Evolutionary conservation across 805 yeast genomes (phyloP).

Genomic region (Cyberlindnera maclurae): DNA sequence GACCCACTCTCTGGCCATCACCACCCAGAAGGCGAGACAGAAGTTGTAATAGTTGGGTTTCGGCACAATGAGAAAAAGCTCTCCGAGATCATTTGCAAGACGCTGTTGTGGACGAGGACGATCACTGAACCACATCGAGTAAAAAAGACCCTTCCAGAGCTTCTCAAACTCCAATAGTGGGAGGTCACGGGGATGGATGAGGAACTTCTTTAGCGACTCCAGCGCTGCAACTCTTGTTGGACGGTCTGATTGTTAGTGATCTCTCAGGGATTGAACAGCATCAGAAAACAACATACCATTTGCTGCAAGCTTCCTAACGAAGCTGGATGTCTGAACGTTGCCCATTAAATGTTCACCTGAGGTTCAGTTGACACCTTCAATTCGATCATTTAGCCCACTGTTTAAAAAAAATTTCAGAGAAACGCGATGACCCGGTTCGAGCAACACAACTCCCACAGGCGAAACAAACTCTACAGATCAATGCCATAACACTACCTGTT

Average conservation of each 20-base stretch:
- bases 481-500: no score
- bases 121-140: slow-evolving; percentile 95
- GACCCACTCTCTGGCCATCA: slow-evolving; percentile 78
- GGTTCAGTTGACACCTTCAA: background rate
- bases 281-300: slow-evolving; percentile 37
- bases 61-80: slow-evolving; percentile 39
- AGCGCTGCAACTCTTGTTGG: slow-evolving; percentile 69
- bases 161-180: slow-evolving; percentile 52
- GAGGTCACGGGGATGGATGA: slow-evolving; percentile 31
- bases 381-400: background rate
- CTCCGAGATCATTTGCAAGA: slow-evolving; percentile 68
- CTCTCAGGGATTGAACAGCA: background rate
- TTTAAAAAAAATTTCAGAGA: background rate
- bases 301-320: slow-evolving; percentile 79
- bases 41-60: slow-evolving; percentile 41
- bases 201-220: slow-evolving; percentile 51
- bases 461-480: no score
- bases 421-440: slow-evolving; percentile 1
- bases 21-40: slow-evolving; percentile 71
- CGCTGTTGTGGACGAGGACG: slow-evolving; percentile 88
- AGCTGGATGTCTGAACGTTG: slow-evolving; percentile 36
- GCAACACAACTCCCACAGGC: background rate
- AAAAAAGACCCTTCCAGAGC: slow-evolving; percentile 94
- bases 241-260: slow-evolving; percentile 35
- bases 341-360: slow-evolving; percentile 5